Percentiles rank a stretch among this genome's conserved stretches.
phyloP scores from a whole-genome alignment of 2,329 filamentous ascomycete species.

The Drechmeria coniospora region DNA sequence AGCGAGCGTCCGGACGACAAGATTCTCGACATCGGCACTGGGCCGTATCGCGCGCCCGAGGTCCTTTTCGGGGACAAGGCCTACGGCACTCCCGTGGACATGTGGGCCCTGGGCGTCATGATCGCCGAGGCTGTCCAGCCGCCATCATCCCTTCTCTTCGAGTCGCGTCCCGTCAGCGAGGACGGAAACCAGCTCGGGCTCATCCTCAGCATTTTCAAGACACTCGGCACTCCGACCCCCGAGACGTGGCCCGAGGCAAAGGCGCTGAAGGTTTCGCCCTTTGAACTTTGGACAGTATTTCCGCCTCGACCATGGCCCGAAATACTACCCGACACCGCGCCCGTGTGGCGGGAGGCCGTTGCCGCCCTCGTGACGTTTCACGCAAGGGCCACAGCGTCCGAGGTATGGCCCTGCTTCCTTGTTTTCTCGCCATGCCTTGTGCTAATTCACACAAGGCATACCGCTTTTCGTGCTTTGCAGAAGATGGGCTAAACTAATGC shows the following conservation, averaged over 20 bases:
- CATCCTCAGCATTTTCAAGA: constrained; percentile 85
- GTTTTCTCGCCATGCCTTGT: not conserved
- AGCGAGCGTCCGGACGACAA: constrained; percentile 57
- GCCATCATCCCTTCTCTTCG: constrained; percentile 54
- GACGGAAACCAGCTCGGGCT: constrained; percentile 84
- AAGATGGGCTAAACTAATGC: not conserved
- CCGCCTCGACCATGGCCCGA: constrained; percentile 50
- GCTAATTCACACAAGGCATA: constrained; percentile 8
- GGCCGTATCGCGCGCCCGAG: constrained; percentile 80
- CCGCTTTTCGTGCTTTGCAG: constrained; percentile 7
- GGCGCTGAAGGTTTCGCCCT: constrained; percentile 57
- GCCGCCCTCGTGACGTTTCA: constrained; percentile 57
- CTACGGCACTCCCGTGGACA: constrained; percentile 62
- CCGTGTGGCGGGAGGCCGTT: constrained; percentile 49
- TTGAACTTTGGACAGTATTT: constrained; percentile 77
- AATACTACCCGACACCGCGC: constrained; percentile 47
- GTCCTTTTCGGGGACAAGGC: constrained; percentile 67
- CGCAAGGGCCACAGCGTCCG: constrained; percentile 49
- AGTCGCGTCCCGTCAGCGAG: constrained; percentile 55
- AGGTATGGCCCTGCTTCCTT: constrained; percentile 12
- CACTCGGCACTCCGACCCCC: constrained; percentile 70
- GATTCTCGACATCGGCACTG: constrained; percentile 86
- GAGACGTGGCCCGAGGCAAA: constrained; percentile 70
- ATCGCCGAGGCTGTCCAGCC: constrained; percentile 56
- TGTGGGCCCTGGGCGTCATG: constrained; percentile 80